A percentile compares a stretch with the other conserved stretches of the same genome.
These are phyloP conservation scores for Geosmithia flava DNA, from an alignment of 2,329 filamentous ascomycete genomes.

Conservation along the genomic window DNA sequence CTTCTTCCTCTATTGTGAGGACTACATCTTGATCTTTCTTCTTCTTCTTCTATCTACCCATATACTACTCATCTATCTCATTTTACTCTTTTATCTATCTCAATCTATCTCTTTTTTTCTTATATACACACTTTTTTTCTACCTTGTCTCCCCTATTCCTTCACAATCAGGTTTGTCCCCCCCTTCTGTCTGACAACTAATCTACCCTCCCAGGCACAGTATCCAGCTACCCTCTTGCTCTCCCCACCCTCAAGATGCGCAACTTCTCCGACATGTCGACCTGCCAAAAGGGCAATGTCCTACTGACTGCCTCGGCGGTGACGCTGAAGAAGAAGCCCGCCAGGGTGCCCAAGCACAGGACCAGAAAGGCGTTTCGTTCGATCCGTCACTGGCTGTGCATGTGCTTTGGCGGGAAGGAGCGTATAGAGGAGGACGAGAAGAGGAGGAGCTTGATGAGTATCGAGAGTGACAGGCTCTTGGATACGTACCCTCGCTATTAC, in stretches of 20 bases:
- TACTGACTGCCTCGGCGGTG: neutral
- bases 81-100: neutral
- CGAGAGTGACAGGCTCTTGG: neutral
- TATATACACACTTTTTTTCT: neutral
- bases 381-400: conserved; percentile 1
- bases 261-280: neutral
- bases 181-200: neutral
- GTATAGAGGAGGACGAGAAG: neutral
- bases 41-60: neutral
- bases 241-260: neutral
- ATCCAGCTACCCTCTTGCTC: too few species aligned
- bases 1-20: neutral
- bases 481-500: neutral
- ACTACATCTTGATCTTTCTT: neutral
- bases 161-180: too few species aligned
- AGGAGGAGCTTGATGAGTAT: neutral
- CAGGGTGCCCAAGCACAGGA: neutral
- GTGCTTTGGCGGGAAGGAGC: neutral
- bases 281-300: neutral
- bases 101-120: neutral
- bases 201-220: too few species aligned
- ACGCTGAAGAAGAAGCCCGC: neutral
- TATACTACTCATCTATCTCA: too few species aligned
- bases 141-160: neutral
- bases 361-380: neutral